phyloP scores from a whole-genome alignment of 225 moss, liverwort and hornwort species.

The Physcomitrellopsis africana region DNA sequence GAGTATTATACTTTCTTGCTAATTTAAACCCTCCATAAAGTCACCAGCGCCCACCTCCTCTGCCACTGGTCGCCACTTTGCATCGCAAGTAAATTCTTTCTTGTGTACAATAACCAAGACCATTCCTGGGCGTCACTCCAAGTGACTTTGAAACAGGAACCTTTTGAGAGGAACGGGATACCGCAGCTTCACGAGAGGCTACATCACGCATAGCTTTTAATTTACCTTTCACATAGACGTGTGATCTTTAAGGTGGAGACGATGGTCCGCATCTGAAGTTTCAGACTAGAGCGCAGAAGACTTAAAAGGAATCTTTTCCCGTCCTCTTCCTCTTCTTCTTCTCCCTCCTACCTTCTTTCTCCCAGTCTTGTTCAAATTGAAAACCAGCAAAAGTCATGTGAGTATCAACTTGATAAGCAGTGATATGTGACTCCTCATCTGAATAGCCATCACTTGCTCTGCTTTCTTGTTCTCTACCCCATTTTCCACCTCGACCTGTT shows the following conservation, averaged over 20 bases:
- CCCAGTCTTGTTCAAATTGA: not conserved
- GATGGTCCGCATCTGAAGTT: constrained; percentile 3
- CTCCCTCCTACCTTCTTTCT: constrained; percentile 17
- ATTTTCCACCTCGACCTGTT: constrained; percentile 29
- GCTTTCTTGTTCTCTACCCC: constrained; percentile 25
- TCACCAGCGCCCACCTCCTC: not conserved
- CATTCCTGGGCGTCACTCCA: constrained; percentile 39
- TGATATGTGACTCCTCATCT: constrained; percentile 7
- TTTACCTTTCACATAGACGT: constrained; percentile 37
- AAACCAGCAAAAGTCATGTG: not conserved
- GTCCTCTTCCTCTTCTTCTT: constrained; percentile 12
- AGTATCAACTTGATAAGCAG: not conserved
- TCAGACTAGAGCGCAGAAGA: not conserved
- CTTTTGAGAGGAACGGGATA: constrained; percentile 19
- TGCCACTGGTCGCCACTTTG: constrained; percentile 62
- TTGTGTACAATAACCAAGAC: constrained; percentile 55
- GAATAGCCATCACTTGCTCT: not conserved
- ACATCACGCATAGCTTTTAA: constrained; percentile 39
- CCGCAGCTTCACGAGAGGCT: constrained; percentile 6
- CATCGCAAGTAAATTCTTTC: constrained; percentile 68
- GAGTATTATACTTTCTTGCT: constrained; percentile 49
- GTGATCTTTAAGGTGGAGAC: constrained; percentile 23
- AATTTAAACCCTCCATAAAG: constrained; percentile 9
- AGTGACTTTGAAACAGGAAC: not conserved
- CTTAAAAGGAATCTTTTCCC: not conserved